Evolutionary conservation across 2,329 filamentous ascomycete genomes (phyloP).

Genomic region (Venturia asperata): DNA sequence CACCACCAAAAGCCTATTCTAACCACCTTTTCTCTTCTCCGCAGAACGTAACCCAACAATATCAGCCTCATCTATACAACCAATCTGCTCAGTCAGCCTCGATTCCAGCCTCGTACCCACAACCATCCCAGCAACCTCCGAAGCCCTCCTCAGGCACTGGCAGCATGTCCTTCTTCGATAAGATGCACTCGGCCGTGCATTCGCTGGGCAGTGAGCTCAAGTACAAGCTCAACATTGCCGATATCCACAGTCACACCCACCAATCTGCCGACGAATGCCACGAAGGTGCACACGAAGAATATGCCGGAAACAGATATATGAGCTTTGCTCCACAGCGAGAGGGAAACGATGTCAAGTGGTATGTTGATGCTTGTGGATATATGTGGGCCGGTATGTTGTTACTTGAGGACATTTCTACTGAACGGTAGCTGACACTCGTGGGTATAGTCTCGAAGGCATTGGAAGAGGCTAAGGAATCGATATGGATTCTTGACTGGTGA

Average conservation of each 20-base stretch:
- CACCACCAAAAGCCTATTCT: background rate
- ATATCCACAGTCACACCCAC: slow-evolving; percentile 43
- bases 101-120: slow-evolving; percentile 22
- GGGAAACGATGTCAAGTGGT: slow-evolving; percentile 76
- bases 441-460: slow-evolving; percentile 75
- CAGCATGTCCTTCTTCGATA: slow-evolving; percentile 45
- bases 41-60: slow-evolving; percentile 20
- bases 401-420: slow-evolving; percentile 57
- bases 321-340: slow-evolving; percentile 65
- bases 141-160: slow-evolving; percentile 24
- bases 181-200: slow-evolving; percentile 47
- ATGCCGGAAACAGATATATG: slow-evolving; percentile 45
- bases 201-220: slow-evolving; percentile 46
- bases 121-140: slow-evolving; percentile 26
- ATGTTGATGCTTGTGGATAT: slow-evolving; percentile 75
- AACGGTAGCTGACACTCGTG: slow-evolving; percentile 40
- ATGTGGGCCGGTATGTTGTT: slow-evolving; percentile 91
- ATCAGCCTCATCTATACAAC: slow-evolving; percentile 21
- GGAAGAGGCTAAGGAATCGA: slow-evolving; percentile 66
- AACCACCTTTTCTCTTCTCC: slow-evolving; percentile 13
- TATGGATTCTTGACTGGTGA: slow-evolving; percentile 74
- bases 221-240: slow-evolving; percentile 38
- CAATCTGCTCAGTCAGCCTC: slow-evolving; percentile 23
- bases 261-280: slow-evolving; percentile 32
- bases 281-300: slow-evolving; percentile 34